Percentiles rank a stretch among this genome's conserved stretches.
phyloP scores from a whole-genome alignment of 768 basidiomycete species.

The Lactarius hatsudake region DNA sequence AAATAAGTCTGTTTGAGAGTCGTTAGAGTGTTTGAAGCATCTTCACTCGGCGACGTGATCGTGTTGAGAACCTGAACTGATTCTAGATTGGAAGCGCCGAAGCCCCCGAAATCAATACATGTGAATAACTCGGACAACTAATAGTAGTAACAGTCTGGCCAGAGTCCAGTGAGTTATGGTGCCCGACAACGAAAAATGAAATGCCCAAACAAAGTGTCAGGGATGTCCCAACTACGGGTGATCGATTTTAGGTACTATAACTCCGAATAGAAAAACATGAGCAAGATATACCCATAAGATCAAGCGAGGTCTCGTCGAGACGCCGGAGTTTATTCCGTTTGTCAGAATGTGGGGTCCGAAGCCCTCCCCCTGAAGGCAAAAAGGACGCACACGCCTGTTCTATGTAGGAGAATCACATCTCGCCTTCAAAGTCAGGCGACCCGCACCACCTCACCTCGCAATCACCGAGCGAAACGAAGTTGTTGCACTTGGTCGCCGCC shows the following conservation, averaged over 20 bases:
- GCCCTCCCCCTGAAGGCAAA: background rate
- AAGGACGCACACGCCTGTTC: background rate
- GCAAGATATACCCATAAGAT: background rate
- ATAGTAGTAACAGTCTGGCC: no score
- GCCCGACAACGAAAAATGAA: background rate
- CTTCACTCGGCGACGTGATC: background rate
- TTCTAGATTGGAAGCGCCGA: background rate
- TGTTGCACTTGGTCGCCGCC: background rate
- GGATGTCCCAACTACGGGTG: background rate
- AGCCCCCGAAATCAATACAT: background rate
- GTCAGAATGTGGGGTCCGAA: background rate
- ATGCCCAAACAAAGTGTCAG: background rate
- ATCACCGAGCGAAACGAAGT: background rate
- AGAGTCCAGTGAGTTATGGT: no score
- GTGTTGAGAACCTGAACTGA: background rate
- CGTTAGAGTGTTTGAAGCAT: constrained; percentile 1
- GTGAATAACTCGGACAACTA: no score
- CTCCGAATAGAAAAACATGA: constrained; percentile 13
- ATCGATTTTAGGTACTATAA: constrained; percentile 7
- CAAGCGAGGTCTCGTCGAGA: background rate
- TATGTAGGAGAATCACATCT: background rate
- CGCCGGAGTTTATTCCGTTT: background rate
- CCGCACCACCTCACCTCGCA: background rate
- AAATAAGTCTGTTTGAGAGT: background rate
- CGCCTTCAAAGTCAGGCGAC: background rate